These are phyloP conservation scores for Racocetra persica DNA, from an alignment of 371 early-diverging fungal species.

Conservation along the genomic window DNA sequence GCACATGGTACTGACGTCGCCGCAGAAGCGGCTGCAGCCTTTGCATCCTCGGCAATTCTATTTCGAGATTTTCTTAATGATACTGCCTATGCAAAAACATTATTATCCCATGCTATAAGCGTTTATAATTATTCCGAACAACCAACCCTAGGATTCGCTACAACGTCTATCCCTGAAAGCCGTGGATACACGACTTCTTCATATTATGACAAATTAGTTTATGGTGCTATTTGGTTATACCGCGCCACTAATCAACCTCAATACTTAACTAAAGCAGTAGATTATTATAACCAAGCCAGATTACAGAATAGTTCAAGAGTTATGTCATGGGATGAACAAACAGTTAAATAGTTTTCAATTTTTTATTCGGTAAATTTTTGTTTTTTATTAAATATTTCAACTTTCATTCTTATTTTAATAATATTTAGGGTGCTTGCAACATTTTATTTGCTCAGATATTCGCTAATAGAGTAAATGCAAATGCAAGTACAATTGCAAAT, in stretches of 20 bases:
- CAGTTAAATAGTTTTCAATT: conserved; percentile 23
- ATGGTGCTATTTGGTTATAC: conserved; percentile 70
- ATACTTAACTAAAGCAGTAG: conserved; percentile 59
- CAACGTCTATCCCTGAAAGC: conserved; percentile 53
- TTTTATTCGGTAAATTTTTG: too few species aligned
- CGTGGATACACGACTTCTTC: conserved; percentile 57
- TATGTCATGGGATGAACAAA: too few species aligned
- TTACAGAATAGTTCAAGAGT: too few species aligned
- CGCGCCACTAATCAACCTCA: conserved; percentile 56
- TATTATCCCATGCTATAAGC: conserved; percentile 53
- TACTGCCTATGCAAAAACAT: conserved; percentile 55
- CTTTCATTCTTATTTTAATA: conserved; percentile 46
- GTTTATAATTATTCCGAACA: conserved; percentile 60
- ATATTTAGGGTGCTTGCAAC: conserved; percentile 48
- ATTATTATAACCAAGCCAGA: conserved; percentile 55
- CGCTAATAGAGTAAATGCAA: not conserved
- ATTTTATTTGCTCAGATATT: conserved; percentile 59
- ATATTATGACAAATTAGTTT: conserved; percentile 62
- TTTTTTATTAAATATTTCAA: not conserved
- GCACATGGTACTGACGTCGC: conserved; percentile 65
- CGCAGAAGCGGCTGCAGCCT: conserved; percentile 64
- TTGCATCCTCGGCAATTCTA: conserved; percentile 65
- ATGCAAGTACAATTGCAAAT: conserved; percentile 16
- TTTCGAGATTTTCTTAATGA: conserved; percentile 61
- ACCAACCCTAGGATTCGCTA: conserved; percentile 42